phyloP scores from a whole-genome alignment of 208 protist species.

The Angomonas ambiguus region DNA sequence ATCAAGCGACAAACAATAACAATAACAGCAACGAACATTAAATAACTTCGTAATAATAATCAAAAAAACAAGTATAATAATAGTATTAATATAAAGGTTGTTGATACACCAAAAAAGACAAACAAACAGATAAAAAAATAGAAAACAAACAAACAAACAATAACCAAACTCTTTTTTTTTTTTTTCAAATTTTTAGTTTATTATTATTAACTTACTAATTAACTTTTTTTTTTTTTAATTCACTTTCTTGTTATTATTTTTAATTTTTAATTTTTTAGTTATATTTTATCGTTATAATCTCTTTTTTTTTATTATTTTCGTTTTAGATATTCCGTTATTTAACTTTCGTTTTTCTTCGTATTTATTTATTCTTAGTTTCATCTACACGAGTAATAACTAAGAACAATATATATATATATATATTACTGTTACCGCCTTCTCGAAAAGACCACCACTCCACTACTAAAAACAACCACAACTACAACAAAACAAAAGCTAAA shows the following conservation, averaged over 20 bases:
- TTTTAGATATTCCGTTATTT: slow-evolving; percentile 1
- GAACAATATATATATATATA: slow-evolving; percentile 5
- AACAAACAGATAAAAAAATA: slow-evolving; percentile 7
- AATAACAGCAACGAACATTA: neutral
- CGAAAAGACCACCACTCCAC: too few species aligned
- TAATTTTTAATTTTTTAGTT: slow-evolving; percentile 8
- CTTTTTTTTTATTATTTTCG: slow-evolving; percentile 12
- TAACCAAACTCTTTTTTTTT: slow-evolving; percentile 8
- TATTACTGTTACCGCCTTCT: too few species aligned
- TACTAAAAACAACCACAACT: too few species aligned
- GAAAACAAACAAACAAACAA: slow-evolving; percentile 2
- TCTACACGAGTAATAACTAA: too few species aligned
- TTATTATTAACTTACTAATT: slow-evolving; percentile 8
- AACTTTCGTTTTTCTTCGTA: slow-evolving; percentile 5
- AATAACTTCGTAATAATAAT: neutral
- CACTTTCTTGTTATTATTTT: slow-evolving; percentile 5
- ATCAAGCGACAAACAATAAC: neutral
- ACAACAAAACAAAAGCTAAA: too few species aligned
- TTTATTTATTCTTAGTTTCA: neutral
- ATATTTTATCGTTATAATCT: slow-evolving; percentile 14
- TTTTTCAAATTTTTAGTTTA: slow-evolving; percentile 14
- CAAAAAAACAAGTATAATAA: slow-evolving; percentile 2
- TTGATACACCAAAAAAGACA: neutral
- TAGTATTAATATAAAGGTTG: slow-evolving; percentile 11
- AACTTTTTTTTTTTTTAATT: slow-evolving; percentile 14